Base-by-base conservation (phyloP, 306 rosid genomes). In the Corylus heterophylla region DNA sequence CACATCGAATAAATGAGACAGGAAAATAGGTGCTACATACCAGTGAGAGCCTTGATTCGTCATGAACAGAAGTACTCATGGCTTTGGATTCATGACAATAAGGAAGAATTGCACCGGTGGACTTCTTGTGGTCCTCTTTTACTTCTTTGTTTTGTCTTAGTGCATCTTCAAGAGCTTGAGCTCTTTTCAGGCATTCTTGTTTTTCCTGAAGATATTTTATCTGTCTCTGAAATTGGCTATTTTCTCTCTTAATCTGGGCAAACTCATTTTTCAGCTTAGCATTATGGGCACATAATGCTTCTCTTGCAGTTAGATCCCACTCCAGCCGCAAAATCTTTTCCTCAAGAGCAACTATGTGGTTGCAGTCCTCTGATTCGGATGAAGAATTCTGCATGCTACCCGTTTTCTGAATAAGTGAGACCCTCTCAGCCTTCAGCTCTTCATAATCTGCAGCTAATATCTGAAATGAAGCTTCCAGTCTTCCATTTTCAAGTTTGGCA, bases 261-360 rank as follows among this genome's bases (percentile, higher is more conserved):
- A 87, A 73, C 74, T 87, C 88, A 79, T 76, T 83, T 69, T 77
- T 86, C 72, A 84, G 75, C 77, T 54, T 85, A 67, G 83, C 83
- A 78, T 78, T 79, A 39, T 78, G 79, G 50, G 59, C 31, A 77
- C 58, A 51, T 71, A 81, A 64, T 64, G 86, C 29, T 66, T 89
- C 90, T 83, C 62, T 87, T 11, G 25, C 25, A 50, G 54, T 74
- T 78, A 82, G 73, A 69, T 90, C 25, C 25, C 78, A 82, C 79
- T 87, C 90, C 37, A 84, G 74, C 78, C 82, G 87, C 79, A 76
- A 42, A 83, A 91, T 74, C 77, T 77, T 89, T 84, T 91, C 91
- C 79, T 91, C 88, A 5, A 89, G 83, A 45, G 82, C 83, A 52
- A 61, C 81, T 80, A 77, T 71, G 5, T 50, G 79, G 66, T 75